Conservation (phyloP, 208 protist species). For the Strigomonas culicis region DNA sequence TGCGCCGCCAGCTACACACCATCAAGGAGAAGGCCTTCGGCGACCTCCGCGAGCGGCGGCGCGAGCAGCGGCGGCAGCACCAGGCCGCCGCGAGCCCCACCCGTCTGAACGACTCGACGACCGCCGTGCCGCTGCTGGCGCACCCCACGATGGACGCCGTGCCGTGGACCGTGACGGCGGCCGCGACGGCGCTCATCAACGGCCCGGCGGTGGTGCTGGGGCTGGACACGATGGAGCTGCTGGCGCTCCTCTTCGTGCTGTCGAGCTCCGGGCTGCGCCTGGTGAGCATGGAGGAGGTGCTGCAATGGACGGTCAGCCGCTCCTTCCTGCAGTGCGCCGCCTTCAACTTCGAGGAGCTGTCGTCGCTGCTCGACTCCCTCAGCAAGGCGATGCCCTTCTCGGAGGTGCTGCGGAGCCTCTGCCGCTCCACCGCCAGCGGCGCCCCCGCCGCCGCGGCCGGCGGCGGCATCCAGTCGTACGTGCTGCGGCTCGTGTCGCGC, state of each 20-base stretch:
- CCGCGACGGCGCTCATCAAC: neutral
- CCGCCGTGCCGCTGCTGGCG: neutral
- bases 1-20: slow-evolving; percentile 14
- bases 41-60: too few relatives aligned
- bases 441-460: neutral
- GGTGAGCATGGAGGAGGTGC: slow-evolving; percentile 26
- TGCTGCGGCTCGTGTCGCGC: slow-evolving; percentile 17
- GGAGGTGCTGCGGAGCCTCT: slow-evolving; percentile 30
- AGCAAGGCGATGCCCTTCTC: slow-evolving; percentile 47
- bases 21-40: slow-evolving; percentile 18
- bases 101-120: neutral
- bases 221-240: slow-evolving; percentile 35
- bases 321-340: slow-evolving; percentile 10
- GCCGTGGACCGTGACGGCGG: neutral
- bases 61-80: slow-evolving; percentile 8
- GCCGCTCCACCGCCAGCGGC: neutral
- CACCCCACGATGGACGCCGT: neutral
- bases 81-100: neutral
- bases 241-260: slow-evolving; percentile 31
- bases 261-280: slow-evolving; percentile 31
- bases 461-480: neutral
- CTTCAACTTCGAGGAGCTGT: slow-evolving; percentile 38
- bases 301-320: slow-evolving; percentile 26
- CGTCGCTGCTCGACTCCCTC: slow-evolving; percentile 34
- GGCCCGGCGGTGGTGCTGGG: slow-evolving; percentile 8